phyloP scores from a whole-genome alignment of 2,329 filamentous ascomycete genomes.

The Elsinoe necatrix region DNA sequence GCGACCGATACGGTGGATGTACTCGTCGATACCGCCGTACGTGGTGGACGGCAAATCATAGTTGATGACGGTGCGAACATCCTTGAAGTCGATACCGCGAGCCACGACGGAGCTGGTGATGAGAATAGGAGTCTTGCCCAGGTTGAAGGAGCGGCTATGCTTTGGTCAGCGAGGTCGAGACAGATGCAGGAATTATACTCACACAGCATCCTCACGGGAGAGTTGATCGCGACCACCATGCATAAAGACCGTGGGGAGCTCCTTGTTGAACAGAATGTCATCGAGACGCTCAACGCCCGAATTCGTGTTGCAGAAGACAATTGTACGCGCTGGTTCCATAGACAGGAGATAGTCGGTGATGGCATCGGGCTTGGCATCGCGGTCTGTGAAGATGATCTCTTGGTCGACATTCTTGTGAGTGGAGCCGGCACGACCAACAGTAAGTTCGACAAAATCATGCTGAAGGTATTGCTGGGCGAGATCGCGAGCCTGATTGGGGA shows the following conservation, averaged over 20 bases:
- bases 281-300: constrained; percentile 72
- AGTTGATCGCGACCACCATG: constrained; percentile 79
- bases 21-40: constrained; percentile 86
- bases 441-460: constrained; percentile 66
- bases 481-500: constrained; percentile 68
- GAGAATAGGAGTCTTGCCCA: constrained; percentile 66
- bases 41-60: constrained; percentile 69
- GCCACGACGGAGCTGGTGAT: constrained; percentile 80
- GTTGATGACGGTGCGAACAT: constrained; percentile 88
- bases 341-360: constrained; percentile 65
- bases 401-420: constrained; percentile 78
- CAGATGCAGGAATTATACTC: constrained; percentile 28
- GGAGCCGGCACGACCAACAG: constrained; percentile 78
- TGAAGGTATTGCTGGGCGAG: constrained; percentile 70
- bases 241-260: constrained; percentile 77
- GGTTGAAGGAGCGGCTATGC: constrained; percentile 62
- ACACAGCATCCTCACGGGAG: constrained; percentile 86
- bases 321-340: constrained; percentile 63
- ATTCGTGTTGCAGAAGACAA: constrained; percentile 86
- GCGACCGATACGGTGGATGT: constrained; percentile 88
- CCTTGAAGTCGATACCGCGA: constrained; percentile 79
- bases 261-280: constrained; percentile 73
- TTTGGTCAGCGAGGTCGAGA: not conserved
- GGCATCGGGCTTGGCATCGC: constrained; percentile 57
- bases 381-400: constrained; percentile 58